Percentiles rank a stretch among this genome's conserved stretches.
phyloP scores from a whole-genome alignment of 2,329 filamentous ascomycete genomes.

The Diplodia intermedia region DNA sequence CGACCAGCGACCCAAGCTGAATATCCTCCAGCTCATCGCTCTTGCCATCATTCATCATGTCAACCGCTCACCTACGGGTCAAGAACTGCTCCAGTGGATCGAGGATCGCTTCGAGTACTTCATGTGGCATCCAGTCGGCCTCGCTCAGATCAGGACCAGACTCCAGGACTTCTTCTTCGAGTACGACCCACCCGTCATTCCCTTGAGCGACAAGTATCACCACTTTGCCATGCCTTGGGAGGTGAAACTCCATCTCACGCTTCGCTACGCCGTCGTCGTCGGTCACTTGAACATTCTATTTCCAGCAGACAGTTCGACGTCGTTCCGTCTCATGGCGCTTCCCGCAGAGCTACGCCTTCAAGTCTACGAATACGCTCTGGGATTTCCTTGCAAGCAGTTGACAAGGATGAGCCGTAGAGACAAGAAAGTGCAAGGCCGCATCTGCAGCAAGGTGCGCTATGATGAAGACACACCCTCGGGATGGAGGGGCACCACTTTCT shows the following conservation, averaged over 20 bases:
- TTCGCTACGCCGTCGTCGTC: neutral
- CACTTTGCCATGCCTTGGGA: neutral
- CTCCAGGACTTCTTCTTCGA: neutral
- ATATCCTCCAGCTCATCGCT: neutral
- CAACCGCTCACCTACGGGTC: neutral
- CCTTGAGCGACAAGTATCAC: neutral
- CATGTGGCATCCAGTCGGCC: neutral
- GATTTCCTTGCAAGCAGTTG: neutral
- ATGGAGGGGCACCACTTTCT: neutral
- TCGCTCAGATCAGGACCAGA: neutral
- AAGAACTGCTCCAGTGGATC: neutral
- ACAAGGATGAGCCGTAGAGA: fast-evolving
- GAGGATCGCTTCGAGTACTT: neutral
- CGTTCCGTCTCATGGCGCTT: neutral
- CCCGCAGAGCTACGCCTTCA: neutral
- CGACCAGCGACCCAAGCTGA: neutral
- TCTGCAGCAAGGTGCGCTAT: neutral
- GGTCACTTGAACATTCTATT: neutral
- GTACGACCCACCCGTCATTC: neutral
- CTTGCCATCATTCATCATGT: neutral
- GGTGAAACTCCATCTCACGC: too few species aligned
- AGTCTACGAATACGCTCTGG: neutral
- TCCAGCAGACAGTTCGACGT: neutral
- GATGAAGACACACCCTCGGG: neutral
- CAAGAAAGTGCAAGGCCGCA: too few species aligned